Evolutionary conservation across 768 basidiomycete genomes (phyloP), one percentile per base, ranked within the genome.

Genomic region (Rhodotorula kratochvilovae): DNA sequence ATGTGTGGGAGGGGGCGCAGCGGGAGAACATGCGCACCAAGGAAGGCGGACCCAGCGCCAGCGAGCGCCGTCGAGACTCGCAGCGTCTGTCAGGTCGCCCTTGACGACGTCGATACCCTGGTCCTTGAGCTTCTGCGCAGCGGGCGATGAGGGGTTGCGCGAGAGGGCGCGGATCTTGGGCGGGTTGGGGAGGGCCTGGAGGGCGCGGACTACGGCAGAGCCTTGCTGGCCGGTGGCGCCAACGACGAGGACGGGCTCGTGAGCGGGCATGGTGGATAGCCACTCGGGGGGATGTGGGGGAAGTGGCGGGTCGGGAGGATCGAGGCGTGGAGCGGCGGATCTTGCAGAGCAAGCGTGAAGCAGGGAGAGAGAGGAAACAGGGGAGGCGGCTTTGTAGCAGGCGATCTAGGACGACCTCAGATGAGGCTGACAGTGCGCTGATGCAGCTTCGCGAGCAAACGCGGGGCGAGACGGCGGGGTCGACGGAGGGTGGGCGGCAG

Each of bases 31-130:
- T 5, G 48, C 55, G 75, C 75, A 36, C 78, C 71, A 27, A 80
- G 66, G 63, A 79, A 78, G 2, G 78, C 79, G 17, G 70, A 56
- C 3, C 73, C 63, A 27, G 72, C 69, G 11, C 77, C 79, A 19
- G 27, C 48, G 36, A 79, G 70, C 1, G 77, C 78, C 23, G 19
- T 54, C 42, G 33, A 80, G 71, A 0, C 68, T 63, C 1, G 43
- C 33, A 1, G 42, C 25, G 50, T 76, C 72, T 29, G 27, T 13
- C 31, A 79, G 45, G 43, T 70, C 68, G 25, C 71, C 79, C 63
- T 79, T 67, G 71, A 77, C 71, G 39, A 73, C 73, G 43, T 76
- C 46, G 43, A 71, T 63, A 21, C 78, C 77, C 42, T 73, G 56
- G 25, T 53, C 39, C 53, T 57, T 42, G 61, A 80, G 75, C 36